A percentile compares a stretch with the other conserved stretches of the same genome.
phyloP scores from a whole-genome alignment of 2,329 filamentous ascomycete genomes.

The Eutypella sp. region DNA sequence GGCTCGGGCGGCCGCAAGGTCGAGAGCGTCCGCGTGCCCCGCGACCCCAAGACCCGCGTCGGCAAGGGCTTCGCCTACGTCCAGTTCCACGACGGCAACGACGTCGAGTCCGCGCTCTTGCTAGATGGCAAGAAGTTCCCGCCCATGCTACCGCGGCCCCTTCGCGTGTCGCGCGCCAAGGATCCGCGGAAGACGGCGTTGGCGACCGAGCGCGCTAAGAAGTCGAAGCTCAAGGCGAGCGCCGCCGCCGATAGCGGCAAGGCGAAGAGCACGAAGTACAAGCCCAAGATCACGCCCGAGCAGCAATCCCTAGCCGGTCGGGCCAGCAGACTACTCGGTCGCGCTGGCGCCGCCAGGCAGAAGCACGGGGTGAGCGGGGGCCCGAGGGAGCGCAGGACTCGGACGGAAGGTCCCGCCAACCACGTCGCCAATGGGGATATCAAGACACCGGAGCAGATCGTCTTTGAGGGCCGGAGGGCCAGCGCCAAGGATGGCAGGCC shows the following conservation, averaged over 20 bases:
- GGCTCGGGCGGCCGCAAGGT: constrained; percentile 69
- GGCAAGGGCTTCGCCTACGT: constrained; percentile 98
- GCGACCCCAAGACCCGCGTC: constrained; percentile 84
- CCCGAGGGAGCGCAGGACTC: constrained; percentile 17
- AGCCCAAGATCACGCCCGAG: constrained; percentile 64
- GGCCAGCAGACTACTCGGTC: constrained; percentile 68
- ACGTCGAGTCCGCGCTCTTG: constrained; percentile 85
- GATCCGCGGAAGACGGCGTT: constrained; percentile 57
- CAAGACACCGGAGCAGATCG: constrained; percentile 62
- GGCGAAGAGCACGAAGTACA: constrained; percentile 50
- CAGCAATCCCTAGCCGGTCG: constrained; percentile 69
- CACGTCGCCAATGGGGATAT: constrained; percentile 26
- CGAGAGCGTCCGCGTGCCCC: constrained; percentile 87
- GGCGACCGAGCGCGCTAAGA: constrained; percentile 45
- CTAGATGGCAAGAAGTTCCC: constrained; percentile 90
- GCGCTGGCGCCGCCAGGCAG: constrained; percentile 54
- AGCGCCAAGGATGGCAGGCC: constrained; percentile 60
- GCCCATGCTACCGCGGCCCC: constrained; percentile 81
- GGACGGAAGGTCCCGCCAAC: constrained; percentile 9
- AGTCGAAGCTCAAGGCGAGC: constrained; percentile 28
- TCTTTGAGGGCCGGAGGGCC: constrained; percentile 79
- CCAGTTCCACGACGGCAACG: constrained; percentile 84
- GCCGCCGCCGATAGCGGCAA: constrained; percentile 24
- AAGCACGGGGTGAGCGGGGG: constrained; percentile 27
- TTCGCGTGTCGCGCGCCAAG: constrained; percentile 84